A percentile compares a stretch with the other conserved stretches of the same genome.
These are phyloP conservation scores for Aspergillus hortae DNA, from an alignment of 2,329 filamentous ascomycete genomes.

Conservation along the genomic window DNA sequence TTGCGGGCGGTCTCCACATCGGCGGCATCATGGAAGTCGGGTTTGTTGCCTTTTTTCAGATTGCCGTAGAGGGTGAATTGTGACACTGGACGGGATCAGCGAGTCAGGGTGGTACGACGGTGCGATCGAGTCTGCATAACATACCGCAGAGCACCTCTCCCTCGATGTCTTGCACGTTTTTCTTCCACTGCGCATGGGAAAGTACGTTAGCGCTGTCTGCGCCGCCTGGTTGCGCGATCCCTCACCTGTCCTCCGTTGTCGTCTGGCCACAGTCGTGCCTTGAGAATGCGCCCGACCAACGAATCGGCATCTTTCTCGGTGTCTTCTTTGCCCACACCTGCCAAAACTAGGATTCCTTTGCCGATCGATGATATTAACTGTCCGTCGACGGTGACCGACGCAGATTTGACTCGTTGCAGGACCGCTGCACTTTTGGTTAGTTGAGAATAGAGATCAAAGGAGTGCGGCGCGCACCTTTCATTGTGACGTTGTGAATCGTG, in stretches of 20 bases:
- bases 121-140: conserved; percentile 18
- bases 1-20: conserved; percentile 71
- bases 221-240: background rate
- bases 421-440: conserved; percentile 61
- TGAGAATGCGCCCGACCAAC: conserved; percentile 80
- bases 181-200: conserved; percentile 71
- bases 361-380: conserved; percentile 87
- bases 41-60: conserved; percentile 94
- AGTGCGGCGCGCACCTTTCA: conserved; percentile 38
- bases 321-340: conserved; percentile 85
- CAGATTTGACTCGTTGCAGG: conserved; percentile 87
- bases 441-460: background rate
- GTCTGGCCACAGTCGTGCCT: conserved; percentile 89
- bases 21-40: conserved; percentile 88
- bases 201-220: no score
- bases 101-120: background rate
- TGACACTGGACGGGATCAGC: conserved; percentile 60
- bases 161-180: conserved; percentile 77
- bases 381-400: conserved; percentile 91
- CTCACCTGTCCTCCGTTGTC: conserved; percentile 64
- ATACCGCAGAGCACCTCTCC: conserved; percentile 93
- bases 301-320: conserved; percentile 82
- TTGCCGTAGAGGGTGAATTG: conserved; percentile 93
- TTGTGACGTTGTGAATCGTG: conserved; percentile 11
- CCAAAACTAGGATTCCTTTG: conserved; percentile 84